Evolutionary conservation across 495 filamentous ascomycete genomes (phyloP).

Genomic region (Podospora conica): DNA sequence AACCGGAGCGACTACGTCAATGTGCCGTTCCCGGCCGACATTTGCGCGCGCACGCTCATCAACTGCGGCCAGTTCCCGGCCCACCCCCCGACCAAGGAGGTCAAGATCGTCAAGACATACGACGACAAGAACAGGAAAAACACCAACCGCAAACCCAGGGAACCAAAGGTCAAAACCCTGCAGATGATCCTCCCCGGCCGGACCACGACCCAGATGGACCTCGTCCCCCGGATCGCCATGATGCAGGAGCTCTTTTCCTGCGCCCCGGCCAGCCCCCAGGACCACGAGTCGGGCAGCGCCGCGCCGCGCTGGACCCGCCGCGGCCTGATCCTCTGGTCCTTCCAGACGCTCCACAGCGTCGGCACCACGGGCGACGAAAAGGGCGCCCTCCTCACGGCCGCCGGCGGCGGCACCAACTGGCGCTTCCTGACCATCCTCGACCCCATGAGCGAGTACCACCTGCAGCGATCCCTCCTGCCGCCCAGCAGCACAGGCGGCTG

Average conservation of each 20-base stretch:
- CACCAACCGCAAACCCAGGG: too few species aligned
- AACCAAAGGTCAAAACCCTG: neutral
- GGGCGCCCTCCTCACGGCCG: constrained; percentile 15
- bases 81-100: constrained; percentile 16
- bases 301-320: constrained; percentile 37
- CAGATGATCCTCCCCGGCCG: neutral
- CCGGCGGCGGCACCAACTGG: constrained; percentile 33
- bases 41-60: constrained; percentile 44
- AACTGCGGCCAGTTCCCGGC: constrained; percentile 39
- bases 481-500: neutral
- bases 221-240: constrained; percentile 43
- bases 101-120: constrained; percentile 13
- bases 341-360: constrained; percentile 37
- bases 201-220: constrained; percentile 36
- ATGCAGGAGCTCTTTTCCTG: constrained; percentile 46
- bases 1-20: constrained; percentile 27
- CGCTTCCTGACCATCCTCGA: constrained; percentile 44
- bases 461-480: neutral
- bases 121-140: neutral
- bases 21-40: constrained; percentile 45
- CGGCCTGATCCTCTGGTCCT: constrained; percentile 43
- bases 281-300: constrained; percentile 4
- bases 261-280: constrained; percentile 22
- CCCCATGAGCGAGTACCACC: constrained; percentile 39
- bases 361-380: constrained; percentile 24